Evolutionary conservation across 2,329 filamentous ascomycete species (phyloP).

Genomic region (Harringtonia aguacate): DNA sequence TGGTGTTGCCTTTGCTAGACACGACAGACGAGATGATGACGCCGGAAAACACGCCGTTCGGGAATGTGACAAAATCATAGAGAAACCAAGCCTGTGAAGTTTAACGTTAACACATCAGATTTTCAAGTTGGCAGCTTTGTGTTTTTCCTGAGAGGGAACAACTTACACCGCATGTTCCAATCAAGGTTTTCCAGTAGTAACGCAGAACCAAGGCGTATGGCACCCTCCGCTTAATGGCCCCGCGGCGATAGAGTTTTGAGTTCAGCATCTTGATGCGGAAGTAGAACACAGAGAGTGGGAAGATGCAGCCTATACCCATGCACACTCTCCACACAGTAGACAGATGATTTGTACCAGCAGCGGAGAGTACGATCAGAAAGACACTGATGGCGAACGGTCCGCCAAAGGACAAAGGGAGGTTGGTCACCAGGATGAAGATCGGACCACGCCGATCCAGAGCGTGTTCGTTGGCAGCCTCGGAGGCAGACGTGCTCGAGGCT

Average conservation of each 20-base stretch:
- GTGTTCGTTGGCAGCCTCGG: constrained; percentile 42
- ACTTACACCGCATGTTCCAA: constrained; percentile 33
- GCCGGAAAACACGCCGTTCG: constrained; percentile 44
- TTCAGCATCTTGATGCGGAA: constrained; percentile 41
- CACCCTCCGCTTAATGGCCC: background rate
- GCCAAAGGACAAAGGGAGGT: constrained; percentile 36
- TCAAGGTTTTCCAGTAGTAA: constrained; percentile 34
- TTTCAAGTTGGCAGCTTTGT: too few relatives aligned
- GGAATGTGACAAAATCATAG: constrained; percentile 45
- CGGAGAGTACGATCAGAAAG: constrained; percentile 38
- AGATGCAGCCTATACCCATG: constrained; percentile 37
- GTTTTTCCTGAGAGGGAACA: background rate
- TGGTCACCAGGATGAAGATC: constrained; percentile 44
- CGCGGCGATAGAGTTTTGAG: constrained; percentile 32
- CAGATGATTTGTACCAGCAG: constrained; percentile 26
- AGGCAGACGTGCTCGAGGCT: constrained; percentile 35
- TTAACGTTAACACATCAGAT: background rate
- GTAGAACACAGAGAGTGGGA: constrained; percentile 40
- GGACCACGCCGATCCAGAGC: constrained; percentile 27
- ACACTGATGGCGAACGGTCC: constrained; percentile 39
- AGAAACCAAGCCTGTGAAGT: constrained; percentile 33
- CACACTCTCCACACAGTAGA: constrained; percentile 38
- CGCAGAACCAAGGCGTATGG: background rate
- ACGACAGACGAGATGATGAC: constrained; percentile 31
- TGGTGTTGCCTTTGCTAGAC: constrained; percentile 8